A percentile compares a stretch with the other conserved stretches of the same genome.
phyloP scores from a whole-genome alignment of 768 basidiomycete genomes.

The Naganishia randhawae region DNA sequence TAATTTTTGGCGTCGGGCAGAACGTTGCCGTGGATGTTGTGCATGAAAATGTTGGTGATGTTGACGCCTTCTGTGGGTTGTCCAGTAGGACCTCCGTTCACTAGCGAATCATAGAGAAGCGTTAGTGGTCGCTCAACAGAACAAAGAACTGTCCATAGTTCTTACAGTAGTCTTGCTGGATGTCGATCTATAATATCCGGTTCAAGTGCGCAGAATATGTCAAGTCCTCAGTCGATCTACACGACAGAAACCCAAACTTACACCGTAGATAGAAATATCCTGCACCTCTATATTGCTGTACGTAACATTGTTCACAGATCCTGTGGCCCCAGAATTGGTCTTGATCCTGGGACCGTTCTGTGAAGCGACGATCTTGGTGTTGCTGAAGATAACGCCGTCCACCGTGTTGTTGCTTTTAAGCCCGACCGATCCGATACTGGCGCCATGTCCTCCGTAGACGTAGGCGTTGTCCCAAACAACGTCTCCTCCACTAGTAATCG shows the following conservation, averaged over 20 bases:
- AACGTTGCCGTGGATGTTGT: conserved; percentile 30
- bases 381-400: conserved; percentile 32
- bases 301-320: conserved; percentile 29
- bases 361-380: conserved; percentile 28
- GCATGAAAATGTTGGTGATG: conserved; percentile 32
- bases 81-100: conserved; percentile 32
- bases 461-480: conserved; percentile 29
- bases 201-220: neutral
- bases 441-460: conserved; percentile 31
- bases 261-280: conserved; percentile 29
- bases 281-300: conserved; percentile 29
- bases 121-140: neutral
- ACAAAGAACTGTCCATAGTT: neutral
- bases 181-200: conserved; percentile 29
- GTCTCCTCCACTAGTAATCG: conserved; percentile 30
- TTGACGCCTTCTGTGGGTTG: conserved; percentile 28
- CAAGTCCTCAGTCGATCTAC: neutral
- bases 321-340: conserved; percentile 31
- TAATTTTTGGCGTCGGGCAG: conserved; percentile 25
- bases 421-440: conserved; percentile 29
- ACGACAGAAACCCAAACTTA: neutral
- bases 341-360: conserved; percentile 33
- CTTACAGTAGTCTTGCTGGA: conserved; percentile 33
- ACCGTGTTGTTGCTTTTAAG: conserved; percentile 32
- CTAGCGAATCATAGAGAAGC: neutral